These are phyloP conservation scores for Mrakia frigida DNA, from an alignment of 768 basidiomycete species.

Conservation along the genomic window DNA sequence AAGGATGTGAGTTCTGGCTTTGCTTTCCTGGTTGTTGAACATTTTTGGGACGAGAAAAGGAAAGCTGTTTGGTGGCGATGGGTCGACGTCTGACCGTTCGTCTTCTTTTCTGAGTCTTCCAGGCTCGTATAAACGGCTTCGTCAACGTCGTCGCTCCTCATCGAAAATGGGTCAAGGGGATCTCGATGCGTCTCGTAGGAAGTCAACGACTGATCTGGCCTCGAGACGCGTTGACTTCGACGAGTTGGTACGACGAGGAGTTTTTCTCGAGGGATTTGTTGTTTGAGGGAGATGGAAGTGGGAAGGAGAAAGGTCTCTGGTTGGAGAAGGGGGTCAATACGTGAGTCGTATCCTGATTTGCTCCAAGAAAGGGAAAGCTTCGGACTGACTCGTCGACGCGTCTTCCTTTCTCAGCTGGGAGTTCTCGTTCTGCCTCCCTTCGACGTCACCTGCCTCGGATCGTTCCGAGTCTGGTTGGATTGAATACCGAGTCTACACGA, in stretches of 20 bases:
- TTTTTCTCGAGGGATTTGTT: background rate
- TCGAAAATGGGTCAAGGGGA: background rate
- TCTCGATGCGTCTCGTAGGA: background rate
- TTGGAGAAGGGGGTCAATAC: constrained; percentile 9
- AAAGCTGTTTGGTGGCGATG: too few relatives aligned
- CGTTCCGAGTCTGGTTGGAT: background rate
- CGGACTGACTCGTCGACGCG: background rate
- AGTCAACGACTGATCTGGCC: background rate
- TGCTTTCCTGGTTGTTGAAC: too few relatives aligned
- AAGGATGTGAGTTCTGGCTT: background rate
- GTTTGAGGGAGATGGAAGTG: background rate
- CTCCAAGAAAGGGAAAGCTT: too few relatives aligned
- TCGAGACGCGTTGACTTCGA: background rate
- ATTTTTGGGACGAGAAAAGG: too few relatives aligned
- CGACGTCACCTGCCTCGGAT: background rate
- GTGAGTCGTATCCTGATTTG: too few relatives aligned
- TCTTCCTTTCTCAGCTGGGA: background rate
- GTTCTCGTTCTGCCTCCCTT: background rate
- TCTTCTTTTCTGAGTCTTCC: background rate
- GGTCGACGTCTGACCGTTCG: too few relatives aligned
- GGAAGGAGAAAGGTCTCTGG: background rate
- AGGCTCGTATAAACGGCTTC: constrained; percentile 3
- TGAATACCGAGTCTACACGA: background rate
- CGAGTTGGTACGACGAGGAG: background rate
- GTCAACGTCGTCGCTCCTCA: constrained; percentile 1